A percentile compares a stretch with the other conserved stretches of the same genome.
Evolutionary conservation across 441 rosid species (phyloP).

Genomic region (Eugenia klotzschiana): DNA sequence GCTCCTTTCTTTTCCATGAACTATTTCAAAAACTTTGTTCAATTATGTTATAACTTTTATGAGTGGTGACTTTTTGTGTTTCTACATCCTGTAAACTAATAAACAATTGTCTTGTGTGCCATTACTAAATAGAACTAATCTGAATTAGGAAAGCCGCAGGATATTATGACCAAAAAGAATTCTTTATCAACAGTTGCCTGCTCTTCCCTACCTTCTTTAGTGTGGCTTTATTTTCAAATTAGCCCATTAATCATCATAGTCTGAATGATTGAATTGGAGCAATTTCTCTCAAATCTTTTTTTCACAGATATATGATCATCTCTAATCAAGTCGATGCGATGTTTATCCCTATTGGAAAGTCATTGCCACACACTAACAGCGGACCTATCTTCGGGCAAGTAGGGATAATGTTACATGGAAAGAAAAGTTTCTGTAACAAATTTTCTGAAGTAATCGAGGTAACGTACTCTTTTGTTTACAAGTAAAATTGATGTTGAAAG

Average conservation of each 20-base stretch:
- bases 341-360: constrained; percentile 7
- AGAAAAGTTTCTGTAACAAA: constrained; percentile 34
- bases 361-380: not conserved
- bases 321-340: constrained; percentile 10
- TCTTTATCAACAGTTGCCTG: not conserved
- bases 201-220: not conserved
- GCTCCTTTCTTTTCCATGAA: not conserved
- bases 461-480: not conserved
- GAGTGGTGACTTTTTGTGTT: not conserved
- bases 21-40: not conserved
- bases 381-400: constrained; percentile 25
- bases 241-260: not conserved
- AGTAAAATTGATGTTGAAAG: not conserved
- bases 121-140: not conserved
- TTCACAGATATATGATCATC: constrained; percentile 35
- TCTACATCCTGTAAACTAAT: not conserved
- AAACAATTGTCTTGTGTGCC: not conserved
- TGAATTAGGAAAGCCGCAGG: not conserved
- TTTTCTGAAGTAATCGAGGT: constrained; percentile 42
- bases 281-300: not conserved
- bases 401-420: constrained; percentile 56
- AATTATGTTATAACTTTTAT: not conserved
- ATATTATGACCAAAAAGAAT: not conserved
- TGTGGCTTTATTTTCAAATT: not conserved
- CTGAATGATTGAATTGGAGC: not conserved